Conservation (phyloP, 2,329 filamentous ascomycete species). For the Nemania sp. region DNA sequence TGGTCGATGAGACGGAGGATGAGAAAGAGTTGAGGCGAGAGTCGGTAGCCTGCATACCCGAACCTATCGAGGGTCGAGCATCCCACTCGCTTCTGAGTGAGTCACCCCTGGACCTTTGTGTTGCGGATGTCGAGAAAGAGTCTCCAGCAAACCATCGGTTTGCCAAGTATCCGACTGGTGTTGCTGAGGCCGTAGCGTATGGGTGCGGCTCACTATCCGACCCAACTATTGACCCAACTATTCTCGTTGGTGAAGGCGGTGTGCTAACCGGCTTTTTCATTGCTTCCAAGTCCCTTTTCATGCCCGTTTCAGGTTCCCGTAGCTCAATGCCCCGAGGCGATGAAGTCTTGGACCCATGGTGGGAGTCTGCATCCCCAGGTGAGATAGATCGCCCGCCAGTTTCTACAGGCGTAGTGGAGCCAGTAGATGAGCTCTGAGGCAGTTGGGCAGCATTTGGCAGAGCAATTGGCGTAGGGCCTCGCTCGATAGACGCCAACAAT, state of each 20-base stretch:
- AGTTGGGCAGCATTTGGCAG: conserved; percentile 26
- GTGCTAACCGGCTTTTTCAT: conserved; percentile 26
- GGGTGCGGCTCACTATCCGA: conserved; percentile 30
- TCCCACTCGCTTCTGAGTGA: conserved; percentile 49
- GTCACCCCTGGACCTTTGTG: conserved; percentile 47
- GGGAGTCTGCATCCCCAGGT: conserved; percentile 30
- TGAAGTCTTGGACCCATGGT: conserved; percentile 28
- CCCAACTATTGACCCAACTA: conserved; percentile 23
- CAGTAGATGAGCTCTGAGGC: conserved; percentile 24
- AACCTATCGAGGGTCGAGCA: background rate
- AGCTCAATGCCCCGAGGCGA: conserved; percentile 31
- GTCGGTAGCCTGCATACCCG: conserved; percentile 8
- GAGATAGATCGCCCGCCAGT: conserved; percentile 26
- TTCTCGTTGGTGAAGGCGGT: conserved; percentile 34
- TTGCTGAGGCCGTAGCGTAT: conserved; percentile 48
- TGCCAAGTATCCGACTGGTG: conserved; percentile 55
- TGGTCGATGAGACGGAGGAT: conserved; percentile 48
- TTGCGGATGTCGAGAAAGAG: conserved; percentile 56
- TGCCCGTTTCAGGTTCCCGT: conserved; percentile 9
- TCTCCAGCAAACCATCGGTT: conserved; percentile 61
- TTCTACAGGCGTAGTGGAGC: conserved; percentile 25
- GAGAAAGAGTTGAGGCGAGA: conserved; percentile 51
- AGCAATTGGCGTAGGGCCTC: conserved; percentile 34
- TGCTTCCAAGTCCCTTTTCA: conserved; percentile 21
- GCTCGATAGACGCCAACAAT: conserved; percentile 39